phyloP scores from a whole-genome alignment of 2,329 filamentous ascomycete species.

The Cladophialophora carrionii region DNA sequence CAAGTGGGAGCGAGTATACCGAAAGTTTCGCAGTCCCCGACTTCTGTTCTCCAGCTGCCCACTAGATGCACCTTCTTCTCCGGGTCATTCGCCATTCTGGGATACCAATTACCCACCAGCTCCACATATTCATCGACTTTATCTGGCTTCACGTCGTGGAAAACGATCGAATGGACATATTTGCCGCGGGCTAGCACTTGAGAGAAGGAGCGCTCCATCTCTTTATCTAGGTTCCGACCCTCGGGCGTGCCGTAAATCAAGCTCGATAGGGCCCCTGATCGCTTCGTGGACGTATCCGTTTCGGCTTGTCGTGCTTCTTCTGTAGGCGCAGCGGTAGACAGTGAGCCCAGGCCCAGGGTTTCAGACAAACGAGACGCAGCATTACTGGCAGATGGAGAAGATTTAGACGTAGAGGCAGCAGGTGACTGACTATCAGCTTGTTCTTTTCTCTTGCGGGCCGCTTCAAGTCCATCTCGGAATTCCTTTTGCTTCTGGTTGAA shows the following conservation, averaged over 20 bases:
- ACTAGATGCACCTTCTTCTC: conserved; percentile 96
- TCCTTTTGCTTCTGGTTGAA: conserved; percentile 84
- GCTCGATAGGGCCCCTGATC: conserved; percentile 75
- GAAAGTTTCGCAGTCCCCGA: conserved; percentile 96
- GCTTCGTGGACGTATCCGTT: conserved; percentile 63
- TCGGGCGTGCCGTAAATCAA: conserved; percentile 98
- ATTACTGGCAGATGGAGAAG: conserved; percentile 30
- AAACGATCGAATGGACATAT: conserved; percentile 97
- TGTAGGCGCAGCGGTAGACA: conserved; percentile 56
- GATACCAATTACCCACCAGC: conserved; percentile 89
- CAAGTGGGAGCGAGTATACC: conserved; percentile 59
- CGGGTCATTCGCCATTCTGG: conserved; percentile 77
- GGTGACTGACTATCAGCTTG: conserved; percentile 79
- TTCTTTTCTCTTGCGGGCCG: conserved; percentile 74
- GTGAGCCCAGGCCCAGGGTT: conserved; percentile 63
- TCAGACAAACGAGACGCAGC: conserved; percentile 43
- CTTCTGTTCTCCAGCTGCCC: conserved; percentile 96
- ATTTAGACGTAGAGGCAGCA: conserved; percentile 50
- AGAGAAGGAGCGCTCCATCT: conserved; percentile 94
- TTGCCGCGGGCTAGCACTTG: conserved; percentile 94
- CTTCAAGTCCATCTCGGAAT: conserved; percentile 80
- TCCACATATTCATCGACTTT: conserved; percentile 94
- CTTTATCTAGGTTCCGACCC: conserved; percentile 88
- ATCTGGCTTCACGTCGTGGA: conserved; percentile 93
- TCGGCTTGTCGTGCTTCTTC: conserved; percentile 64